A percentile compares a stretch with the other conserved stretches of the same genome.
These are phyloP conservation scores for Hypsizygus marmoreus DNA, from an alignment of 768 basidiomycete species.

Conservation along the genomic window DNA sequence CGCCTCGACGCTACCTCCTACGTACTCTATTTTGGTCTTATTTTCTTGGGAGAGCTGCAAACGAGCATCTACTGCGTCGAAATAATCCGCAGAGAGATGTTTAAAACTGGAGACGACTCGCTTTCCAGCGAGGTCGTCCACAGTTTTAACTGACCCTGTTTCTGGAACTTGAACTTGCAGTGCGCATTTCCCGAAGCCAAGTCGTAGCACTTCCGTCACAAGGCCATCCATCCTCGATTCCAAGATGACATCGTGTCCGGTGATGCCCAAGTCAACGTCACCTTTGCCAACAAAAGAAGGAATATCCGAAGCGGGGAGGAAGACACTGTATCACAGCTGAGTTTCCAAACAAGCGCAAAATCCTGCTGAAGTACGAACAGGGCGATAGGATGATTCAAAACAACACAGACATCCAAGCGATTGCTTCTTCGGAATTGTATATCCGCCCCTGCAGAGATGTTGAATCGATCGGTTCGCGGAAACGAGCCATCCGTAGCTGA, in stretches of 20 bases:
- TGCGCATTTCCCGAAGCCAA: conserved; percentile 92
- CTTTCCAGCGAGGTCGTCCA: conserved; percentile 85
- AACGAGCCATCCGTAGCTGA: conserved; percentile 30
- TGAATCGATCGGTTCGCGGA: conserved; percentile 6
- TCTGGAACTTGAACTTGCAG: conserved; percentile 93
- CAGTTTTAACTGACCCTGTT: conserved; percentile 59
- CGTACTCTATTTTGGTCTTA: conserved; percentile 87
- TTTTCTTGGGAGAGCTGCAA: conserved; percentile 52
- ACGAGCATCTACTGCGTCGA: conserved; percentile 61
- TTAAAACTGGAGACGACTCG: conserved; percentile 95
- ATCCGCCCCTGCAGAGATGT: conserved; percentile 71
- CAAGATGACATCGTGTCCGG: conserved; percentile 95
- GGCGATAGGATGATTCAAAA: conserved; percentile 89
- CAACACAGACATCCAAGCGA: conserved; percentile 91
- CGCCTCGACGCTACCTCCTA: conserved; percentile 97
- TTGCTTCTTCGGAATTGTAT: conserved; percentile 89
- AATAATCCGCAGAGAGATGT: conserved; percentile 81
- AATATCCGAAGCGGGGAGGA: conserved; percentile 95
- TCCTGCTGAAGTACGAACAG: conserved; percentile 61
- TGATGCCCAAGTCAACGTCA: conserved; percentile 95
- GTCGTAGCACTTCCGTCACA: conserved; percentile 77
- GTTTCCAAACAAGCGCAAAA: neutral
- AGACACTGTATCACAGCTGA: conserved; percentile 63
- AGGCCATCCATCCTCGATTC: conserved; percentile 82
- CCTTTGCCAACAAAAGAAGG: conserved; percentile 99